Base-by-base conservation (phyloP, 2,329 filamentous ascomycete genomes). In the Pseudogymnoascus destructans region DNA sequence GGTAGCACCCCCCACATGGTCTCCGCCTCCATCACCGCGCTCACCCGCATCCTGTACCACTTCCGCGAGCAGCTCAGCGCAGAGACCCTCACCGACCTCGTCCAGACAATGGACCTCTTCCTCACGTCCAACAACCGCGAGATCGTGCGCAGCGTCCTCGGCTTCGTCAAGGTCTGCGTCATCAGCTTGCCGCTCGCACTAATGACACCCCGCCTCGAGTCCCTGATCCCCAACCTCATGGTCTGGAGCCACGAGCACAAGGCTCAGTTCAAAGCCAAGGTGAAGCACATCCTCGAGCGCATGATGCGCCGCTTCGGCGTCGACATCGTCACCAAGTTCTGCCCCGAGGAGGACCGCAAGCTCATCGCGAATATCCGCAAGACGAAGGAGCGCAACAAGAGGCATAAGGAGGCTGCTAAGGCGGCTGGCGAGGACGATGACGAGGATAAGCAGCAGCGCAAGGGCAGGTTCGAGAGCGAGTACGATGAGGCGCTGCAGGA, bases 191-290 rank as follows among this genome's bases (percentile, higher is more conserved):
- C 92, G 0, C 81, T 84, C 38, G 82, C 86, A 5, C 77, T 95
- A 62, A 85, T 98, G 75, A 78, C 85, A 33, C 85, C 89, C 3
- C 82, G 90, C 21, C 80, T 98, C 33, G 75, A 78, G 30, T 82
- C 84, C 0, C 78, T 98, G 54, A 81, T 98, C 1, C 89, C 91
- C 3, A 95, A 95, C 71, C 77, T 97, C 17, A 89, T 97, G 77
- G 83, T 91, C 40, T 98, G 93, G 92, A 91, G 87, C 69, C 89
- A 96, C 71, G 93, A 98, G 73, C 95, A 98, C 77, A 97, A 97
- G 75, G 90, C 90, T 10, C 90, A 95, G 70, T 93, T 98, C 75
- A 89, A 92, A 67, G 85, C 88, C 55, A 98, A 97, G 76, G 91
- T 98, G 65, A 97, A 96, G 81, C 91, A 96, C 69, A 97, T 98